Percentiles rank a stretch among this genome's conserved stretches.
phyloP scores from a whole-genome alignment of 768 basidiomycete species.

The Guyanaporus albipodus region DNA sequence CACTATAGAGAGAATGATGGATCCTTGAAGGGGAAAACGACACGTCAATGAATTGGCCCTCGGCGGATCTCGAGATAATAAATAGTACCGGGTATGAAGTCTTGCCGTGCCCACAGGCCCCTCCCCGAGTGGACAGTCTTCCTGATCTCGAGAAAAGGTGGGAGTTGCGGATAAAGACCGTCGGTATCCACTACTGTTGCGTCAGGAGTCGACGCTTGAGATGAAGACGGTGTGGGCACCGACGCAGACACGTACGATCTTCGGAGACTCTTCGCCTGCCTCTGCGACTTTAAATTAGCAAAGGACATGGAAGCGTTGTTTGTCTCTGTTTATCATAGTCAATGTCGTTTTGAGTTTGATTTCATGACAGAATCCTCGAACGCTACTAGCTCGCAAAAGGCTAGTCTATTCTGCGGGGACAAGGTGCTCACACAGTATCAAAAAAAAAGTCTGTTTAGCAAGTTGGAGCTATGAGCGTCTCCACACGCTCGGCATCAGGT shows the following conservation, averaged over 20 bases:
- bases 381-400: neutral
- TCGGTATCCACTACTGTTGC: slow-evolving; percentile 1
- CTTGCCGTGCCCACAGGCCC: slow-evolving; percentile 41
- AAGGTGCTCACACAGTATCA: neutral
- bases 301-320: slow-evolving; percentile 34
- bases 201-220: slow-evolving; percentile 13
- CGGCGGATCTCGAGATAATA: neutral
- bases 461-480: neutral
- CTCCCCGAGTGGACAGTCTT: slow-evolving; percentile 38
- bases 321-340: slow-evolving; percentile 6
- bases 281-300: slow-evolving; percentile 27
- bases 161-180: slow-evolving; percentile 31
- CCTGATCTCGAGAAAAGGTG: slow-evolving; percentile 40
- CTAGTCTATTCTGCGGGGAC: slow-evolving; percentile 9
- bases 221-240: slow-evolving; percentile 24
- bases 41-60: neutral
- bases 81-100: slow-evolving; percentile 36
- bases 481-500: slow-evolving; percentile 3
- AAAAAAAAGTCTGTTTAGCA: neutral
- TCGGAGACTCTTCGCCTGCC: slow-evolving; percentile 28
- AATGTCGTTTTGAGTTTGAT: too few relatives aligned
- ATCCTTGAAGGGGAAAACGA: slow-evolving; percentile 41
- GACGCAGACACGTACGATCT: slow-evolving; percentile 35
- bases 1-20: slow-evolving; percentile 48
- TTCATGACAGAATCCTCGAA: neutral